Evolutionary conservation across 2,329 filamentous ascomycete genomes (phyloP).

Genomic region (Alternaria atra): DNA sequence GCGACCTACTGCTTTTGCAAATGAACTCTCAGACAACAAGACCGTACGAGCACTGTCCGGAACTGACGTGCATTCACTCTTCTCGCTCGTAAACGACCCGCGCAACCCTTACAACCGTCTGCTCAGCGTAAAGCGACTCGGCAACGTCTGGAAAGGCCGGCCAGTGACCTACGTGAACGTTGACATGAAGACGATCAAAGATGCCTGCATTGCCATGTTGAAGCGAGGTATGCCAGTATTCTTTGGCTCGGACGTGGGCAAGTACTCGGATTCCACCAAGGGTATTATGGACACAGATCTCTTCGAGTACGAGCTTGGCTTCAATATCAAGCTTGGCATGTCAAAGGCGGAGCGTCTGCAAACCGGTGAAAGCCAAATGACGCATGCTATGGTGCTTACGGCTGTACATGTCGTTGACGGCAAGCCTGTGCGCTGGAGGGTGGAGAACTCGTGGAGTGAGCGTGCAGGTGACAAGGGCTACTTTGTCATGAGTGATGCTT

Average conservation of each 20-base stretch:
- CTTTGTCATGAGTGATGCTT: conserved; percentile 85
- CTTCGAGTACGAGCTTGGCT: conserved; percentile 83
- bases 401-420: conserved; percentile 79
- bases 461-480: conserved; percentile 77
- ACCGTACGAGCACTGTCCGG: conserved; percentile 66
- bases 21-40: conserved; percentile 69
- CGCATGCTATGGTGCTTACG: conserved; percentile 91
- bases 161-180: conserved; percentile 86
- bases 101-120: conserved; percentile 76
- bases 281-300: conserved; percentile 85
- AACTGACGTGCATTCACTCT: conserved; percentile 71
- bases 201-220: conserved; percentile 78
- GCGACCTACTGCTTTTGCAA: conserved; percentile 76
- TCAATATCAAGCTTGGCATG: conserved; percentile 77
- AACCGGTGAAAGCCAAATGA: conserved; percentile 83
- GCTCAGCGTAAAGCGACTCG: conserved; percentile 79
- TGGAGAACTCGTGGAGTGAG: conserved; percentile 86
- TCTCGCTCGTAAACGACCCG: conserved; percentile 87
- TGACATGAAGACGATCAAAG: conserved; percentile 75
- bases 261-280: conserved; percentile 72
- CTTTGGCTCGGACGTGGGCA: conserved; percentile 88
- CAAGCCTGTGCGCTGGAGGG: conserved; percentile 78
- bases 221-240: conserved; percentile 81
- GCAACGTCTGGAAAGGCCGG: conserved; percentile 81
- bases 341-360: conserved; percentile 77